Conservation (phyloP, 371 early-diverging fungal species). For the Mortierella sp. region DNA sequence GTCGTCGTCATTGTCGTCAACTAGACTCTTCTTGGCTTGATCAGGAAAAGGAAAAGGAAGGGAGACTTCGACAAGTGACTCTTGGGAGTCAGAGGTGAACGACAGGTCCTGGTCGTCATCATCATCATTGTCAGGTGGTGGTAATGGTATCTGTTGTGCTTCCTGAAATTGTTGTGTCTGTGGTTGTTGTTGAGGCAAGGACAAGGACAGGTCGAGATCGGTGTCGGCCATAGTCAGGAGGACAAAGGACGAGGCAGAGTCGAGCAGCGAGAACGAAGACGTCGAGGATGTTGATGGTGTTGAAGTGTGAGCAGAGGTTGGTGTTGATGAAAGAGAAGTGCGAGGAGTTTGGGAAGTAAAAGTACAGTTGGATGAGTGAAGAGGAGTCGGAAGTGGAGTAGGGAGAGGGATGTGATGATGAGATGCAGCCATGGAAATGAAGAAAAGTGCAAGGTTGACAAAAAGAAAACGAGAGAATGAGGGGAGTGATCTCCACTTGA, state of each 20-base stretch:
- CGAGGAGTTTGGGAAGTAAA: background rate
- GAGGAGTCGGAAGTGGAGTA: background rate
- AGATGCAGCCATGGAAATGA: conserved; percentile 3
- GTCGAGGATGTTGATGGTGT: background rate
- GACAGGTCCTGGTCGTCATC: background rate
- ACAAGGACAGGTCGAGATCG: background rate
- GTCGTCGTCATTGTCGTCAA: background rate
- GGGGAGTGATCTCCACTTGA: background rate
- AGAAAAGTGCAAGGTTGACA: background rate
- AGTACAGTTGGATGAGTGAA: background rate
- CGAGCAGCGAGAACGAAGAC: background rate
- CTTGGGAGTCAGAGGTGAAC: background rate
- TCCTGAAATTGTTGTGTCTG: background rate
- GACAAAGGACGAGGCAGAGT: conserved; percentile 8
- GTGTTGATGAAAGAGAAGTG: background rate
- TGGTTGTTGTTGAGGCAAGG: background rate
- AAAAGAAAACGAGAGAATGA: background rate
- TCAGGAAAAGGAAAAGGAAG: background rate
- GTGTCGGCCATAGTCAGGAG: conserved; percentile 1
- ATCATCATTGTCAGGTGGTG: background rate
- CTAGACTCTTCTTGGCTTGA: too few relatives aligned
- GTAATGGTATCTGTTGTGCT: background rate
- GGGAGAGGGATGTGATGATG: background rate
- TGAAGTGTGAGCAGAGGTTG: background rate
- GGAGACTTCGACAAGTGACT: conserved; percentile 2